Conservation (phyloP, 2,329 filamentous ascomycete genomes). For the Trichoderma simmonsii region DNA sequence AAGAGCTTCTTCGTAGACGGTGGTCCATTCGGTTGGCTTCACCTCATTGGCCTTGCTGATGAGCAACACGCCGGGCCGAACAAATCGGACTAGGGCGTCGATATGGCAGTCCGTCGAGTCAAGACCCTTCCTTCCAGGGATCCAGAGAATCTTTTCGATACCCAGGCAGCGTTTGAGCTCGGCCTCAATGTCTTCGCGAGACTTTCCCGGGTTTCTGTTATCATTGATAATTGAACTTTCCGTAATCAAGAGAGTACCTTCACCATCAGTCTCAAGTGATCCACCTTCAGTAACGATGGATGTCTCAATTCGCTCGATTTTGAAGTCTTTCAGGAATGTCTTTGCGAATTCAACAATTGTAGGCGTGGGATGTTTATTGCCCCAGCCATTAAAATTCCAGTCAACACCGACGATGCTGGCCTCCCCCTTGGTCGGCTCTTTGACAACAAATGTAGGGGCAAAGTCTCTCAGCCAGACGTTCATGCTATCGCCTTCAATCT, state of each 20-base stretch:
- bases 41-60: slow-evolving; percentile 23
- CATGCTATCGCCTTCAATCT: slow-evolving; percentile 15
- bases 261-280: slow-evolving; percentile 29
- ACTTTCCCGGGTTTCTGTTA: slow-evolving; percentile 28
- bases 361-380: slow-evolving; percentile 21
- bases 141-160: slow-evolving; percentile 29
- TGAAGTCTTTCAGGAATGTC: neutral
- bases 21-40: slow-evolving; percentile 3
- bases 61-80: slow-evolving; percentile 25
- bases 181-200: slow-evolving; percentile 23
- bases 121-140: slow-evolving; percentile 24
- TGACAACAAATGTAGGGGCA: slow-evolving; percentile 26
- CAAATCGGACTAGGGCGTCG: slow-evolving; percentile 29
- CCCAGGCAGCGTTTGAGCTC: slow-evolving; percentile 26
- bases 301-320: neutral
- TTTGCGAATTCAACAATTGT: slow-evolving; percentile 20
- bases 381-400: slow-evolving; percentile 32
- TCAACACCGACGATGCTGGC: slow-evolving; percentile 22
- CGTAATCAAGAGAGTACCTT: slow-evolving; percentile 29
- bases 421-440: neutral
- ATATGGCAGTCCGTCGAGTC: slow-evolving; percentile 31
- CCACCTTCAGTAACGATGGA: slow-evolving; percentile 27
- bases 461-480: slow-evolving; percentile 32
- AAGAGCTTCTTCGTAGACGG: slow-evolving; percentile 27
- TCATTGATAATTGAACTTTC: slow-evolving; percentile 31